Evolutionary conservation across 441 rosid genomes (phyloP).

Genomic region (Eutrema salsugineum): DNA sequence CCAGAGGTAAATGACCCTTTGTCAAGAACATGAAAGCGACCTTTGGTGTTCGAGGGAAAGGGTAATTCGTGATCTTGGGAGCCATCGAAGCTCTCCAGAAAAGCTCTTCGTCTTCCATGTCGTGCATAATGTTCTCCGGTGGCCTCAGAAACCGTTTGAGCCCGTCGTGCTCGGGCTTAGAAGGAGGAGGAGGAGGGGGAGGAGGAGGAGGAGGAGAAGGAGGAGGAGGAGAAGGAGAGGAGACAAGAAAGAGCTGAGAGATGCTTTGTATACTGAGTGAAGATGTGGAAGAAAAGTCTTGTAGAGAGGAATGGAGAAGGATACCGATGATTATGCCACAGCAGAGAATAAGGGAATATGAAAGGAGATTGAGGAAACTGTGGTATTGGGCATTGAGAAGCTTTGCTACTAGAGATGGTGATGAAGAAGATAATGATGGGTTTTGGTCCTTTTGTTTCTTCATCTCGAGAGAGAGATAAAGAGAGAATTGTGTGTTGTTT

Average conservation of each 20-base stretch:
- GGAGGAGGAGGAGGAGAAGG: neutral
- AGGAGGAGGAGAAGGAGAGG: conserved; percentile 20
- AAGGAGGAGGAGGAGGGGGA: neutral
- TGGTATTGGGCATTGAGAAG: conserved; percentile 46
- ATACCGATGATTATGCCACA: conserved; percentile 61
- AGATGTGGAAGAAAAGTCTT: conserved; percentile 43
- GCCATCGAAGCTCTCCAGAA: conserved; percentile 83
- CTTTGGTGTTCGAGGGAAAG: conserved; percentile 60
- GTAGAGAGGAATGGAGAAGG: conserved; percentile 48
- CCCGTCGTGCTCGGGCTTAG: conserved; percentile 16
- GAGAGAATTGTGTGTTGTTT: neutral
- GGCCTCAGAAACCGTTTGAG: conserved; percentile 45
- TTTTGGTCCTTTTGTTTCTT: conserved; percentile 39
- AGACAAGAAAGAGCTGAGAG: conserved; percentile 36
- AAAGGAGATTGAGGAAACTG: conserved; percentile 38
- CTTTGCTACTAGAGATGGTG: conserved; percentile 28
- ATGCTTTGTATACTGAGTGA: conserved; percentile 24
- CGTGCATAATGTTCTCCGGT: conserved; percentile 44
- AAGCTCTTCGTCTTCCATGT: conserved; percentile 75
- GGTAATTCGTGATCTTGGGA: conserved; percentile 41
- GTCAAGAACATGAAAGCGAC: conserved; percentile 87
- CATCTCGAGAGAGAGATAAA: conserved; percentile 31
- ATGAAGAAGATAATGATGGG: conserved; percentile 25
- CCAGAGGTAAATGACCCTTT: conserved; percentile 67
- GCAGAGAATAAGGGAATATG: conserved; percentile 48